phyloP scores from a whole-genome alignment of 2,329 filamentous ascomycete genomes.

The Trichoderma sp. region DNA sequence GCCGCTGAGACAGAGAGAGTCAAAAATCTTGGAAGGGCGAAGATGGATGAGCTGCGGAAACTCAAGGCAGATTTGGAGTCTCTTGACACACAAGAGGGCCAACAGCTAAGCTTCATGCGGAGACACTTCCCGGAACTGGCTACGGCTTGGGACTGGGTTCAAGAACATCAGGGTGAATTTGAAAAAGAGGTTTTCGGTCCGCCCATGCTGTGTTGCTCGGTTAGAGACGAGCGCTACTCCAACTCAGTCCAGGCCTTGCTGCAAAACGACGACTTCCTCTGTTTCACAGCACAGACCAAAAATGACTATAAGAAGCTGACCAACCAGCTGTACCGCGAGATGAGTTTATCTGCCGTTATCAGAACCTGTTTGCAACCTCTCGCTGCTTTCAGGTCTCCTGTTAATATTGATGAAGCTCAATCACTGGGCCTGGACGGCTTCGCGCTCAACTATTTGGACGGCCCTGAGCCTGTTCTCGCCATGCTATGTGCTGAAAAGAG shows the following conservation, averaged over 20 bases:
- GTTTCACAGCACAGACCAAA: constrained; percentile 74
- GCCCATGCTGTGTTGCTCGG: constrained; percentile 74
- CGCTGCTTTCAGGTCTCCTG: constrained; percentile 54
- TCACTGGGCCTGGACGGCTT: constrained; percentile 74
- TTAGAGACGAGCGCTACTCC: constrained; percentile 70
- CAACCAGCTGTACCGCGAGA: constrained; percentile 59
- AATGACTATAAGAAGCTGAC: constrained; percentile 76
- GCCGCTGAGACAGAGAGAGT: constrained; percentile 45
- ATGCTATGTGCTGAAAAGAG: constrained; percentile 79
- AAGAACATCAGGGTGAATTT: constrained; percentile 68
- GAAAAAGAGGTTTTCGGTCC: constrained; percentile 78
- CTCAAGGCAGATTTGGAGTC: constrained; percentile 53
- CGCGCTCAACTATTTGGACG: constrained; percentile 75
- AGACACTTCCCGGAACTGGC: constrained; percentile 63
- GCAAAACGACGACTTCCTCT: constrained; percentile 54
- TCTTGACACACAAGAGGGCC: constrained; percentile 74
- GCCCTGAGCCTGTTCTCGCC: constrained; percentile 79
- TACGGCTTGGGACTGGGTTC: constrained; percentile 79
- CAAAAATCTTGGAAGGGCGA: constrained; percentile 42
- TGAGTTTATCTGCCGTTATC: constrained; percentile 72
- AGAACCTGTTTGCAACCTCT: constrained; percentile 61
- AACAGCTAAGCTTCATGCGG: constrained; percentile 67
- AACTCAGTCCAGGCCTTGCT: constrained; percentile 56
- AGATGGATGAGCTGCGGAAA: constrained; percentile 42
- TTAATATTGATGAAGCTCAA: constrained; percentile 57